Base-by-base conservation (phyloP, 2,329 filamentous ascomycete species). In the Penicillium sp. region DNA sequence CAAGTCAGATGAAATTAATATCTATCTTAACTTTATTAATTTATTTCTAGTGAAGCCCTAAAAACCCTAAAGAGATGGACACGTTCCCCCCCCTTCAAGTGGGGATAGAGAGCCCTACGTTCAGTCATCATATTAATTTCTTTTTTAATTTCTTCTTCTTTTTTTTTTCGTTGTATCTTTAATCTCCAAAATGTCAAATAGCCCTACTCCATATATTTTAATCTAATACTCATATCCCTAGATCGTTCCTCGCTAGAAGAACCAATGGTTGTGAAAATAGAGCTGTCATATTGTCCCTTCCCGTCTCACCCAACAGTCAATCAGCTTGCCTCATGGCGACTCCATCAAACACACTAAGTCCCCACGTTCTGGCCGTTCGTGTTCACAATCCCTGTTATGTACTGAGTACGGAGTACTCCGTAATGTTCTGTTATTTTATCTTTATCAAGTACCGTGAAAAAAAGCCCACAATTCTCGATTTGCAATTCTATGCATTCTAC, bases 261-360 rank as follows among this genome's bases (percentile, higher is more conserved):
- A 21, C 15, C 53, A 23, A 17, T 35, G 25, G 61, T 58, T 57
- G n/a, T 53, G n/a, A 53, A 59, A 56, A 69, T 57, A 54, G 70
- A 71, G 68, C 69, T 72, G 68, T 72, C 70, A 71, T 69, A 69
- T 71, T 66, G 49, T 42, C 48, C 43, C 31, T 60, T 61, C 52
- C 54, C 62, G 54, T 40, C 54, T 43, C 17, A 50, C 33, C 50
- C 58, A 54, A 59, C 45, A 21, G 17, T 31, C 41, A 57, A 38
- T 53, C 54, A 54, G 12, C 33, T 35, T 13, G 29, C 42, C 19
- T 42, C 50, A 42, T 55, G 56, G 35, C 35, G 54, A 40, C 58
- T 57, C 61, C 61, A 57, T 57, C 43, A 1, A 48, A 8, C 8
- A 41, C 49, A 59, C 61, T 59, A 50, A 50, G 45, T 58, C 29